phyloP scores from a whole-genome alignment of 2,329 filamentous ascomycete genomes.

The Emmonsiellopsis sp. region DNA sequence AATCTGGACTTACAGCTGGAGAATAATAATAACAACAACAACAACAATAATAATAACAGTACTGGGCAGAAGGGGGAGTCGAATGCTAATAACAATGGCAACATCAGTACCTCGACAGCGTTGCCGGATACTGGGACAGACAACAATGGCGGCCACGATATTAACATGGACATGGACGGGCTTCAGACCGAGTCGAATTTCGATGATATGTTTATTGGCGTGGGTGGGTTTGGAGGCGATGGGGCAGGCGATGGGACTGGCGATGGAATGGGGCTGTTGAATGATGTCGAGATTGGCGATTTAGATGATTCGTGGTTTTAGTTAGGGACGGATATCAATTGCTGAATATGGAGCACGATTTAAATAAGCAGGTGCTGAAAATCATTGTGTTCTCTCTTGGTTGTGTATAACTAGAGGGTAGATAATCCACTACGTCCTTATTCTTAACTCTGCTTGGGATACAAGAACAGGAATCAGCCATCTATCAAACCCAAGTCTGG shows the following conservation, averaged over 20 bases:
- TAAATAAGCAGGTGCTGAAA: too few relatives aligned
- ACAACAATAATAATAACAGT: constrained; percentile 17
- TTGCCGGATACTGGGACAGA: not conserved
- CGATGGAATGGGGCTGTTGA: constrained; percentile 26
- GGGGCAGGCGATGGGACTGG: constrained; percentile 28
- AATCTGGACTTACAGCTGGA: constrained; percentile 26
- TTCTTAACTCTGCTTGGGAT: too few relatives aligned
- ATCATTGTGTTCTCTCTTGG: too few relatives aligned
- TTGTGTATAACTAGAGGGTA: too few relatives aligned
- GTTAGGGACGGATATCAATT: too few relatives aligned
- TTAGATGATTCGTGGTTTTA: constrained; percentile 32
- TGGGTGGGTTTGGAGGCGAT: constrained; percentile 9
- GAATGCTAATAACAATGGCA: not conserved
- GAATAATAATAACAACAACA: constrained; percentile 4
- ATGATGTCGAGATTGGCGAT: constrained; percentile 31
- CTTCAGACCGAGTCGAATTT: constrained; percentile 29
- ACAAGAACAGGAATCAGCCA: too few relatives aligned
- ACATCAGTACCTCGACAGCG: not conserved
- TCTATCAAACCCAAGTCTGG: too few relatives aligned
- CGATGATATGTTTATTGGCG: constrained; percentile 36
- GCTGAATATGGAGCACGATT: too few relatives aligned
- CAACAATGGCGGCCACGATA: not conserved
- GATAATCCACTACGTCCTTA: too few relatives aligned
- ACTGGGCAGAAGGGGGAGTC: constrained; percentile 16
- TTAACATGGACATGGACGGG: not conserved